These are phyloP conservation scores for Trichoderma gamsii DNA, from an alignment of 495 filamentous ascomycete species.

Conservation along the genomic window DNA sequence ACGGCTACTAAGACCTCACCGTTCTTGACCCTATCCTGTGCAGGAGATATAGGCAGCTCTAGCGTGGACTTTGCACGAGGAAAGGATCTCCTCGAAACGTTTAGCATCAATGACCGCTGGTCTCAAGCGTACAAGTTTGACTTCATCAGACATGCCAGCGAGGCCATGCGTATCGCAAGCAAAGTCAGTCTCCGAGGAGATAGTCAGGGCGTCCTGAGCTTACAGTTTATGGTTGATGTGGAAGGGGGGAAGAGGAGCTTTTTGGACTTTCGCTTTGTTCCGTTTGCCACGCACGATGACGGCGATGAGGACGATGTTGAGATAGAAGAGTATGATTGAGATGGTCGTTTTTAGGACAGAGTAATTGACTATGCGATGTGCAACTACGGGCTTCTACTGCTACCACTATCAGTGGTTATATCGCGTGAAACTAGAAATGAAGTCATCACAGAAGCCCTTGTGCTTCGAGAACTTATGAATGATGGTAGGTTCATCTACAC, in stretches of 20 bases:
- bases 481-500: background rate
- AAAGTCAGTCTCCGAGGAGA: constrained; percentile 91
- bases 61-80: constrained; percentile 78
- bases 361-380: background rate
- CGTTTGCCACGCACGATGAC: constrained; percentile 35
- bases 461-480: background rate
- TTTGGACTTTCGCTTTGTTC: constrained; percentile 47
- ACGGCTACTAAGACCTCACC: constrained; percentile 58
- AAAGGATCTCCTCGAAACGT: constrained; percentile 69
- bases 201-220: constrained; percentile 77
- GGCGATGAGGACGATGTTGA: constrained; percentile 26
- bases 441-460: too few species aligned
- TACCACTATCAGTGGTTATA: too few species aligned
- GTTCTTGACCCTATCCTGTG: constrained; percentile 66
- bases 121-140: constrained; percentile 70
- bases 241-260: constrained; percentile 44
- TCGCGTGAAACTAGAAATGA: too few species aligned
- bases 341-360: background rate
- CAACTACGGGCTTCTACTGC: too few species aligned
- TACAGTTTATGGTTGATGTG: constrained; percentile 94
- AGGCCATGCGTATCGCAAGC: constrained; percentile 83
- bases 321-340: background rate
- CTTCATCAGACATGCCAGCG: constrained; percentile 70
- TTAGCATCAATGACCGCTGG: constrained; percentile 51
- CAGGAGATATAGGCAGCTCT: constrained; percentile 71